A percentile compares a stretch with the other conserved stretches of the same genome.
These are phyloP conservation scores for Elasticomyces elasticus DNA, from an alignment of 495 filamentous ascomycete genomes.

Conservation along the genomic window DNA sequence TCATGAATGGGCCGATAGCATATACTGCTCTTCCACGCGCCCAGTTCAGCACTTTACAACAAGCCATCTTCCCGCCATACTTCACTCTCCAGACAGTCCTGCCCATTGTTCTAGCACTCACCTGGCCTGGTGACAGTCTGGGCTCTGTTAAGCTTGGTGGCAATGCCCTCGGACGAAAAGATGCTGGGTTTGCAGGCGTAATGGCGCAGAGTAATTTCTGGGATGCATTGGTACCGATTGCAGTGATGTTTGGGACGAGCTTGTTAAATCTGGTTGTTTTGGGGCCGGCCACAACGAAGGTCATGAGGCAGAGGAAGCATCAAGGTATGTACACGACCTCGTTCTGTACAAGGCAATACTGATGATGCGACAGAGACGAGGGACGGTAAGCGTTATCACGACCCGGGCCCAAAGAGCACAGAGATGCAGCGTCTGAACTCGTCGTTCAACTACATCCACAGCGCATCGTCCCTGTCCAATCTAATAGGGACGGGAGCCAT, in stretches of 20 bases:
- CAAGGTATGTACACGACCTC: slow-evolving; percentile 45
- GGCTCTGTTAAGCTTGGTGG: slow-evolving; percentile 14
- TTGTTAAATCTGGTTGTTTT: slow-evolving; percentile 57
- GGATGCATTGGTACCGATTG: slow-evolving; percentile 54
- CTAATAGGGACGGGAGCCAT: slow-evolving; percentile 55
- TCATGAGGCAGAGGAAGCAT: slow-evolving; percentile 63
- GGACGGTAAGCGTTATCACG: slow-evolving; percentile 77
- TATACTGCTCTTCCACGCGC: slow-evolving; percentile 65
- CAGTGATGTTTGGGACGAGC: slow-evolving; percentile 51
- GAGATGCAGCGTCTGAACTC: slow-evolving; percentile 77
- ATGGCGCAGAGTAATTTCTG: slow-evolving; percentile 43
- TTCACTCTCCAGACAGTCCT: slow-evolving; percentile 70
- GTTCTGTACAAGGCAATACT: background rate
- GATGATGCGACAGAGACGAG: slow-evolving; percentile 44
- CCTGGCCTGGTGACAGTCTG: slow-evolving; percentile 53
- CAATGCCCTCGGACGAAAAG: background rate
- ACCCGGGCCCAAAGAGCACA: slow-evolving; percentile 60
- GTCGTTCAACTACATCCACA: slow-evolving; percentile 68
- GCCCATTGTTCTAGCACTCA: slow-evolving; percentile 65
- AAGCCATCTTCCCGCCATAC: slow-evolving; percentile 73
- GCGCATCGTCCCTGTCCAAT: slow-evolving; percentile 65
- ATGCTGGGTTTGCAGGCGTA: slow-evolving; percentile 11
- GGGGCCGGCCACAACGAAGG: slow-evolving; percentile 59
- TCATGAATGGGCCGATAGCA: slow-evolving; percentile 64
- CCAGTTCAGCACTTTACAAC: slow-evolving; percentile 70